Evolutionary conservation across 495 filamentous ascomycete genomes (phyloP).

Genomic region (Thermothielavioides terrestris): DNA sequence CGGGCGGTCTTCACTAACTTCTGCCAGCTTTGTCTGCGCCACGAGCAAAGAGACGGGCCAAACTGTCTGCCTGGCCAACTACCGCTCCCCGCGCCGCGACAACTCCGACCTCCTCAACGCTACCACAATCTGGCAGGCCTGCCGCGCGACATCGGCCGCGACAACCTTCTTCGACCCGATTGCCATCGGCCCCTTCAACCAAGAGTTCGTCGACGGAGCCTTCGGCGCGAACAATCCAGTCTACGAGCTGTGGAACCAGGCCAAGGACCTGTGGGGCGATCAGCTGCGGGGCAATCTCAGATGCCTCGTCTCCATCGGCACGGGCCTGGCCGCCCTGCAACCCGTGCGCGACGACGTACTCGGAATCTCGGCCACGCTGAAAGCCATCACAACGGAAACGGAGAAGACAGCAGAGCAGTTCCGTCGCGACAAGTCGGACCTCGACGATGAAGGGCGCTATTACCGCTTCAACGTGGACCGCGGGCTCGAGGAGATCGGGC

Average conservation of each 20-base stretch:
- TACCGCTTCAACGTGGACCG: slow-evolving; percentile 41
- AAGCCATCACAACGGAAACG: slow-evolving; percentile 31
- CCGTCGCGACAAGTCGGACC: slow-evolving; percentile 27
- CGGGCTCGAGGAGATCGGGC: slow-evolving; percentile 36
- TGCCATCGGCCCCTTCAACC: slow-evolving; percentile 25
- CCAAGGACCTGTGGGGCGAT: slow-evolving; percentile 30
- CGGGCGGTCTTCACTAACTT: not conserved
- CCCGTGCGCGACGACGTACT: slow-evolving; percentile 22
- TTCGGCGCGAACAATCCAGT: slow-evolving; percentile 41
- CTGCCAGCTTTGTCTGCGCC: slow-evolving; percentile 43
- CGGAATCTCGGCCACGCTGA: slow-evolving; percentile 23
- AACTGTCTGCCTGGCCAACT: slow-evolving; percentile 39
- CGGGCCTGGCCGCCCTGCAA: slow-evolving; percentile 30
- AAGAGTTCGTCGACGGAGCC: slow-evolving; percentile 36
- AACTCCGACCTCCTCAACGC: slow-evolving; percentile 30
- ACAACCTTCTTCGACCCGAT: slow-evolving; percentile 42
- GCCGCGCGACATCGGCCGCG: slow-evolving; percentile 37
- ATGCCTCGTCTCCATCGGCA: slow-evolving; percentile 43
- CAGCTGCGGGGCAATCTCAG: slow-evolving; percentile 28
- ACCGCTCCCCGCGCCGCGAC: slow-evolving; percentile 31
- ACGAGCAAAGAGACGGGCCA: slow-evolving; percentile 34
- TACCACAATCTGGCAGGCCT: slow-evolving; percentile 41
- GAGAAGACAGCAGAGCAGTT: slow-evolving; percentile 35
- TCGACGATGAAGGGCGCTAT: slow-evolving; percentile 28
- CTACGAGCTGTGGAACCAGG: slow-evolving; percentile 38